Base-by-base conservation (phyloP, 2,329 filamentous ascomycete genomes). In the Claviceps quebecensis region DNA sequence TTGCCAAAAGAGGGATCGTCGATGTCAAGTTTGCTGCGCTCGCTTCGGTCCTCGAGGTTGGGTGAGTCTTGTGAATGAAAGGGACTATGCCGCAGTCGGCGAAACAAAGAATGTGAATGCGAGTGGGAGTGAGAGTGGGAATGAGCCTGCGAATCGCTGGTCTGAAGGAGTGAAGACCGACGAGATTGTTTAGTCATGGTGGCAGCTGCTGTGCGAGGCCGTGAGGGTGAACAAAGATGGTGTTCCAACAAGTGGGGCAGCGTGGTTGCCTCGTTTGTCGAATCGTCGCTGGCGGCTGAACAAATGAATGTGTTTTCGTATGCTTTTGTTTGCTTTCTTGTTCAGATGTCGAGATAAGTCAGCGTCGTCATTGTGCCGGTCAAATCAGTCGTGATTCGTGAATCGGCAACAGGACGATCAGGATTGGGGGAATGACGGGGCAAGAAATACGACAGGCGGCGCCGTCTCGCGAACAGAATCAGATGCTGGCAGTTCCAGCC, bases 141-240 rank as follows among this genome's bases (percentile, higher is more conserved):
- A 51, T 61, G 56, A 46, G 58, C 54, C 49, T 56, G 52, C 41
- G 52, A 49, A 52, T 60, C 57, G 45, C 56, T 58, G 61, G 62
- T 59, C 63, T 67, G 65, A 65, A 62, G 57, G 65, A 66, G 64
- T 65, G 64, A 67, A 67, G 66, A 57, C 64, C 61, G 57, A 58
- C 54, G 62, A 55, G 58, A 58, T 58, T 57, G 61, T 57, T 62
- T 64, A 61, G 65, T 65, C 66, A 67, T 68, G 56, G 54, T 57
- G 51, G 54, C 49, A 23, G 55, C 56, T 53, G 48, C 58, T 52
- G 56, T 53, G 40, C 40, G 44, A 40, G 53, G 40, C 50, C 50
- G 36, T 47, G 44, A 13, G 50, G 37, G 29, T 36, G 46, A 41
- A 52, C 38, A 37, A 58, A 52, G 52, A 52, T 58, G 56, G 57